These are phyloP conservation scores for Solanum clarkiae DNA, from an alignment of 257 asterid species.

Conservation along the genomic window DNA sequence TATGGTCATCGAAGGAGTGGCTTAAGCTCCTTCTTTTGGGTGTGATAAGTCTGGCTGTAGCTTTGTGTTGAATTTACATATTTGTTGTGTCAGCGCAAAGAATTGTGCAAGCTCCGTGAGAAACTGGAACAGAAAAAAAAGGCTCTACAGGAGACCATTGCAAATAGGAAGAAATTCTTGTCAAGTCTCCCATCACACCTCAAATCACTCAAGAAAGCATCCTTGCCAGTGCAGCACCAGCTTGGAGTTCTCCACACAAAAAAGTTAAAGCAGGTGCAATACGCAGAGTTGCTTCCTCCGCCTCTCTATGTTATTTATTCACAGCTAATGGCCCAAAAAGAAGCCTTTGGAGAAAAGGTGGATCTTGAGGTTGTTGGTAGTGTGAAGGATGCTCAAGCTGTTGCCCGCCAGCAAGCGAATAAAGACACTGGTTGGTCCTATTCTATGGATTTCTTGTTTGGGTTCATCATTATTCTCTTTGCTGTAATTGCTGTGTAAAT, in stretches of 20 bases:
- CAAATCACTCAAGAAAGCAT: slow-evolving; percentile 91
- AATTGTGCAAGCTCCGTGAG: slow-evolving; percentile 76
- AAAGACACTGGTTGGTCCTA: slow-evolving; percentile 52
- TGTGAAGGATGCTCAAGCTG: slow-evolving; percentile 80
- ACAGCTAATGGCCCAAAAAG: slow-evolving; percentile 87
- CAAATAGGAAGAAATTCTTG: slow-evolving; percentile 77
- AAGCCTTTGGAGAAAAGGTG: slow-evolving; percentile 81
- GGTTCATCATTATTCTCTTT: background rate
- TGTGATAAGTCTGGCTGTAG: background rate
- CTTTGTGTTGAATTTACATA: background rate
- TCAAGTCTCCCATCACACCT: slow-evolving; percentile 96
- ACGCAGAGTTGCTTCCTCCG: slow-evolving; percentile 91
- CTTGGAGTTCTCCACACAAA: slow-evolving; percentile 74
- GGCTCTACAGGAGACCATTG: slow-evolving; percentile 71
- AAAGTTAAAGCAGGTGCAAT: slow-evolving; percentile 83
- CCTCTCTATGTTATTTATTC: slow-evolving; percentile 85
- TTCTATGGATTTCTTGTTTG: background rate
- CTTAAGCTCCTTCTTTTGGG: background rate
- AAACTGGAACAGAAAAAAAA: slow-evolving; percentile 73
- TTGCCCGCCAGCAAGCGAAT: slow-evolving; percentile 76
- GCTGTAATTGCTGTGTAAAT: background rate
- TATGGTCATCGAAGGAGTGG: background rate
- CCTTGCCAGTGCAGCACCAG: slow-evolving; percentile 85
- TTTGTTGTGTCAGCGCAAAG: slow-evolving; percentile 68
- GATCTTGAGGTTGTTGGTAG: slow-evolving; percentile 87